A percentile compares a stretch with the other conserved stretches of the same genome.
Evolutionary conservation across 768 basidiomycete genomes (phyloP).

Genomic region (Trametes gibbosa): DNA sequence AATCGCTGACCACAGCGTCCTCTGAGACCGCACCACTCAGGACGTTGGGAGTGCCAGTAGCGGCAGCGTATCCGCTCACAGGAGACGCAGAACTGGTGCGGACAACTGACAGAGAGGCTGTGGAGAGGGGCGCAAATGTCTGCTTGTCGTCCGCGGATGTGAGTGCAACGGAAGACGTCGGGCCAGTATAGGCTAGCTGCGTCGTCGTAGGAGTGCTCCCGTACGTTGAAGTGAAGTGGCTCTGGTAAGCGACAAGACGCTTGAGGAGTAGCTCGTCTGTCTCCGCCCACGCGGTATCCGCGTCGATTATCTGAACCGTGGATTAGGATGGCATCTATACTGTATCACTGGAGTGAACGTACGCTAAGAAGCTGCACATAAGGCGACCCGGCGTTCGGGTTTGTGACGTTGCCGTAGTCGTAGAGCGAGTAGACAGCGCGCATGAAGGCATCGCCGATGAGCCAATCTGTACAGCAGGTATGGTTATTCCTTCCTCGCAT

Average conservation of each 20-base stretch:
- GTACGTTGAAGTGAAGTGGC: neutral
- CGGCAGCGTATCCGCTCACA: no score
- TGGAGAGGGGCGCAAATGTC: neutral
- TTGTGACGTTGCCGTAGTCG: neutral
- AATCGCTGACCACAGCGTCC: neutral
- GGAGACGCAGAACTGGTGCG: no score
- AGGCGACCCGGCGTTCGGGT: neutral
- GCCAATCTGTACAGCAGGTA: neutral
- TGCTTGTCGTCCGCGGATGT: neutral
- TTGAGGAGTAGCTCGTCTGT: neutral
- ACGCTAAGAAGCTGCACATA: neutral
- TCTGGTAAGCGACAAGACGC: neutral
- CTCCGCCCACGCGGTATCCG: neutral
- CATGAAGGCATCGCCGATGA: constrained; percentile 2
- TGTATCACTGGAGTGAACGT: no score
- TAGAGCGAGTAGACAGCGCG: constrained; percentile 2
- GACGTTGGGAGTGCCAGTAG: no score
- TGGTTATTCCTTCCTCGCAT: neutral
- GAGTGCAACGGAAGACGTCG: neutral
- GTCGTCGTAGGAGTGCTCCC: neutral
- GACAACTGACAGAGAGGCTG: neutral
- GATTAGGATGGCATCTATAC: no score
- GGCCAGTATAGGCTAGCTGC: neutral
- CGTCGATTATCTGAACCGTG: neutral
- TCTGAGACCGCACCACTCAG: neutral